Percentiles rank a stretch among this genome's conserved stretches.
Evolutionary conservation across 352 stramenopile genomes (phyloP).

Genomic region (Phytophthora fragariaefolia): DNA sequence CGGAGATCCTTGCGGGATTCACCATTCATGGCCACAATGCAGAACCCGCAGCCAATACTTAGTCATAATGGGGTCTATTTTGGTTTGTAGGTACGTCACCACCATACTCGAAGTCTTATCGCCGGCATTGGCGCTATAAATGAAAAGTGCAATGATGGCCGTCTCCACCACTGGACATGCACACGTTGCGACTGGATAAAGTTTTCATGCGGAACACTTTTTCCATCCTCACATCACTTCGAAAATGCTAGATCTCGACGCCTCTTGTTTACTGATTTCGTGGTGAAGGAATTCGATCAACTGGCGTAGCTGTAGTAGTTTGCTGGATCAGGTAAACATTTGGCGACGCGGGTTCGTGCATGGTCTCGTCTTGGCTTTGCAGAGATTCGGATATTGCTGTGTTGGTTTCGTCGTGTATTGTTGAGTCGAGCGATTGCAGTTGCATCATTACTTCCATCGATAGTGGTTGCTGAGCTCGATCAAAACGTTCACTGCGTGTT

Average conservation of each 20-base stretch:
- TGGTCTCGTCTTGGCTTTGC: slow-evolving; percentile 1
- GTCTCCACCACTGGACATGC: not conserved
- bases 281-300: slow-evolving; percentile 1
- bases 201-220: not conserved
- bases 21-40: not conserved
- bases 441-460: slow-evolving; percentile 42
- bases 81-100: slow-evolving; percentile 14
- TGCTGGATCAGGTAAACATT: slow-evolving; percentile 32
- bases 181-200: slow-evolving; percentile 19
- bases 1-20: not conserved
- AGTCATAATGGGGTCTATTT: slow-evolving; percentile 25
- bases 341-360: slow-evolving; percentile 18
- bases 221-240: not conserved
- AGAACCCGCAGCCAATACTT: not conserved
- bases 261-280: slow-evolving; percentile 12
- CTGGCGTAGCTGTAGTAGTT: slow-evolving; percentile 10
- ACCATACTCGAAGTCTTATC: slow-evolving; percentile 34
- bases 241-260: too few relatives aligned
- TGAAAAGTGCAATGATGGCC: slow-evolving; percentile 3
- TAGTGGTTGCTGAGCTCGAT: slow-evolving; percentile 32
- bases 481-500: slow-evolving; percentile 22
- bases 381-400: not conserved
- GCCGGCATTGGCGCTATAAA: slow-evolving; percentile 30
- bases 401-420: slow-evolving; percentile 28
- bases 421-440: slow-evolving; percentile 38